These are phyloP conservation scores for Apiotrichum domesticum DNA, from an alignment of 1,284 basidiomycete species.

Conservation along the genomic window DNA sequence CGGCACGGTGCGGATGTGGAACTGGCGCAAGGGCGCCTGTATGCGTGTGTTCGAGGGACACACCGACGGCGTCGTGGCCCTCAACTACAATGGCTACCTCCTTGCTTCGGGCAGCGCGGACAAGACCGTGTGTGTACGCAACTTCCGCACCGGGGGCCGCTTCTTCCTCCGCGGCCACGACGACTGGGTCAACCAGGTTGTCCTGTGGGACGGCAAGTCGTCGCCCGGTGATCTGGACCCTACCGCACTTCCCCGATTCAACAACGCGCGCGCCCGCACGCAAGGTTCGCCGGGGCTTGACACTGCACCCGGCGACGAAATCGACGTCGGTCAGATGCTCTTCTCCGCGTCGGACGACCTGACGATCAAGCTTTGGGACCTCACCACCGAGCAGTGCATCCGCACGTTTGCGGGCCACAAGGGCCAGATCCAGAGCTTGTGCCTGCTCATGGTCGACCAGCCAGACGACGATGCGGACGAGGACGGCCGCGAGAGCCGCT, in stretches of 20 bases:
- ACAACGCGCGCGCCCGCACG: constrained; percentile 15
- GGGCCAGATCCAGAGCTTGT: constrained; percentile 89
- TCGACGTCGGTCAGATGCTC: constrained; percentile 81
- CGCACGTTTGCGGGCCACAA: constrained; percentile 84
- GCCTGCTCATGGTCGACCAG: constrained; percentile 60
- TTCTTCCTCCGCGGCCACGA: constrained; percentile 88
- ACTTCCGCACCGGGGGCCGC: constrained; percentile 83
- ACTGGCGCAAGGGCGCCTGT: constrained; percentile 91
- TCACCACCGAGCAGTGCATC: constrained; percentile 71
- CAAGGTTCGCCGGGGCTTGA: constrained; percentile 9
- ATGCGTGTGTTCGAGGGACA: constrained; percentile 75
- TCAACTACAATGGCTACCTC: constrained; percentile 88
- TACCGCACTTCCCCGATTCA: constrained; percentile 46
- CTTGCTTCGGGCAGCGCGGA: constrained; percentile 88
- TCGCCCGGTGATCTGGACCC: constrained; percentile 45
- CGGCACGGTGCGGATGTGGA: constrained; percentile 88
- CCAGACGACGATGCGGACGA: constrained; percentile 17
- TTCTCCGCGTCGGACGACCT: constrained; percentile 96
- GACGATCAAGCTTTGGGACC: constrained; percentile 90
- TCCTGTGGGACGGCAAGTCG: constrained; percentile 76
- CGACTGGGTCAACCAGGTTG: constrained; percentile 96
- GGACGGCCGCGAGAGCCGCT: constrained; percentile 2
- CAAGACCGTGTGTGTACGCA: constrained; percentile 87
- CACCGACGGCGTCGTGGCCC: constrained; percentile 82
- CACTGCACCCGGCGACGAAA: constrained; percentile 32